Conservation (phyloP, 1,284 basidiomycete genomes). For the Cryptococcus sp. region DNA sequence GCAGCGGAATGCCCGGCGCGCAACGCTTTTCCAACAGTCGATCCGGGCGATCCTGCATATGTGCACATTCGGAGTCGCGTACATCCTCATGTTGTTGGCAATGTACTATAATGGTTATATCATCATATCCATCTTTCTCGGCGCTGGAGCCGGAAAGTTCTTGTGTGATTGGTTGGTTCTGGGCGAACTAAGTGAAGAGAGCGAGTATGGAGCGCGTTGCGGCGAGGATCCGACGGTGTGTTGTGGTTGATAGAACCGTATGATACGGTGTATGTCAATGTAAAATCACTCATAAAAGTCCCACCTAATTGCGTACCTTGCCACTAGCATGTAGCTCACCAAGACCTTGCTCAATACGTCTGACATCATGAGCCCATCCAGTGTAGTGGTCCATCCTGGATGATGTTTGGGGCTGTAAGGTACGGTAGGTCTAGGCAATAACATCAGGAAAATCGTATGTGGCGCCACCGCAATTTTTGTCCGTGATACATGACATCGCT, state of each 20-base stretch:
- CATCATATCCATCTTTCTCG: slow-evolving; percentile 33
- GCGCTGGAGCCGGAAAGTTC: slow-evolving; percentile 35
- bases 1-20: slow-evolving; percentile 7
- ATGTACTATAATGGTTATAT: slow-evolving; percentile 40
- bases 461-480: too few species aligned
- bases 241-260: neutral
- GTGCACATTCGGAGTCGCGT: slow-evolving; percentile 23
- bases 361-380: too few species aligned
- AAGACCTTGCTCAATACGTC: too few species aligned
- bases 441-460: too few species aligned
- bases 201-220: neutral
- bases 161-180: slow-evolving; percentile 37
- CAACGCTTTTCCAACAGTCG: slow-evolving; percentile 33
- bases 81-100: slow-evolving; percentile 37
- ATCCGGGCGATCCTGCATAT: slow-evolving; percentile 28
- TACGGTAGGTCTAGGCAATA: too few species aligned
- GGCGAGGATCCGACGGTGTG: neutral
- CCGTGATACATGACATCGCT: too few species aligned
- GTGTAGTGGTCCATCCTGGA: too few species aligned
- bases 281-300: too few species aligned
- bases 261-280: neutral
- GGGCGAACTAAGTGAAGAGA: neutral
- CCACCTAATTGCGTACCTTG: too few species aligned
- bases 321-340: too few species aligned
- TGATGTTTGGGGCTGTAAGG: too few species aligned